Conservation (phyloP, 2,329 filamentous ascomycete species). For the Curvularia spicifera region DNA sequence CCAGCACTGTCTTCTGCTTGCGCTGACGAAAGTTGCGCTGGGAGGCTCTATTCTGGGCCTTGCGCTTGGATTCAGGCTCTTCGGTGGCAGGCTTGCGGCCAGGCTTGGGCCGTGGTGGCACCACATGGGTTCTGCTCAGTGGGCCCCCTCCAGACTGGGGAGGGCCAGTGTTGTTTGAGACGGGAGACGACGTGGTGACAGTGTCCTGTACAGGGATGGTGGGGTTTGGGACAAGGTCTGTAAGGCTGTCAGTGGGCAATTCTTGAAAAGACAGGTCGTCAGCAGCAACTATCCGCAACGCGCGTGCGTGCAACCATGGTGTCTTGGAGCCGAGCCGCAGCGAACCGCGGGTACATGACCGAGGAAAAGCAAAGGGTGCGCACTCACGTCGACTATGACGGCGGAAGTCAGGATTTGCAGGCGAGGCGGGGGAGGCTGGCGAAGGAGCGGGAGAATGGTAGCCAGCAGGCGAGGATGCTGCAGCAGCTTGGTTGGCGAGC, state of each 20-base stretch:
- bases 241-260: constrained; percentile 15
- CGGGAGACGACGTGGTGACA: constrained; percentile 38
- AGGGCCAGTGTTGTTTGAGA: constrained; percentile 28
- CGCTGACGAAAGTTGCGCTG: constrained; percentile 90
- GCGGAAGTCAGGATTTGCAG: constrained; percentile 25
- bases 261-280: neutral
- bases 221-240: constrained; percentile 20
- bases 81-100: constrained; percentile 93
- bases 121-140: constrained; percentile 45
- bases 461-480: neutral
- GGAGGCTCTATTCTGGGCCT: constrained; percentile 91
- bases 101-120: constrained; percentile 63
- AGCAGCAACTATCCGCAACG: neutral
- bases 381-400: constrained; percentile 29
- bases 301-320: neutral
- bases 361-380: constrained; percentile 13
- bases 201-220: constrained; percentile 13
- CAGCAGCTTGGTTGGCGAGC: constrained; percentile 20
- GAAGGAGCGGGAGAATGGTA: constrained; percentile 8
- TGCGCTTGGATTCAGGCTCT: constrained; percentile 89
- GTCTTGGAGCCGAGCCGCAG: constrained; percentile 13
- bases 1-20: constrained; percentile 74
- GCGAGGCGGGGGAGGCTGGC: constrained; percentile 8
- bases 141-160: constrained; percentile 48
- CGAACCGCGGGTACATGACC: constrained; percentile 8